phyloP scores from a whole-genome alignment of 305 asterid genomes.

The Euphrasia arctica region DNA sequence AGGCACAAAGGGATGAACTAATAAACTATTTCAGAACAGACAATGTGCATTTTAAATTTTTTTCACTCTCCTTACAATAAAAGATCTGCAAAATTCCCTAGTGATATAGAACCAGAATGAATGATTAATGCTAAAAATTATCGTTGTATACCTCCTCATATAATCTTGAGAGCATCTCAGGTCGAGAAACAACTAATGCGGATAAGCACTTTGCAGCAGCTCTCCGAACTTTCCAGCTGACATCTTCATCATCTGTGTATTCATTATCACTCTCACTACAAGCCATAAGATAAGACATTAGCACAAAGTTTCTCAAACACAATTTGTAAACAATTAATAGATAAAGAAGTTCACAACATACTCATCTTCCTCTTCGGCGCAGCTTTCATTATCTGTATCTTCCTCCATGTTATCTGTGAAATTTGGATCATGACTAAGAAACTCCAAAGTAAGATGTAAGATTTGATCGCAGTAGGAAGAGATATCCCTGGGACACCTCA shows the following conservation, averaged over 20 bases:
- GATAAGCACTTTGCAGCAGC: slow-evolving; percentile 98
- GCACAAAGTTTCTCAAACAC: slow-evolving; percentile 25
- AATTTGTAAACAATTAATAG: slow-evolving; percentile 25
- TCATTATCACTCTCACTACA: slow-evolving; percentile 96
- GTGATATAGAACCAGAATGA: slow-evolving; percentile 3
- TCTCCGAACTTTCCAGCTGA: slow-evolving; percentile 98
- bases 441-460: slow-evolving; percentile 78
- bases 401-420: slow-evolving; percentile 98
- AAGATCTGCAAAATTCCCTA: slow-evolving; percentile 10
- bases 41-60: slow-evolving; percentile 9
- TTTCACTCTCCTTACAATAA: slow-evolving; percentile 1
- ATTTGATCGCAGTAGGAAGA: slow-evolving; percentile 76
- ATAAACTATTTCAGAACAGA: background rate
- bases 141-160: slow-evolving; percentile 69
- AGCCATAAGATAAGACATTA: slow-evolving; percentile 29
- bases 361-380: slow-evolving; percentile 96
- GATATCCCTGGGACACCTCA: slow-evolving; percentile 95
- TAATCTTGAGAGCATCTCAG: slow-evolving; percentile 91
- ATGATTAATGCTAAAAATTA: background rate
- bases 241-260: slow-evolving; percentile 98
- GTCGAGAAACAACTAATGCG: slow-evolving; percentile 90
- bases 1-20: no score
- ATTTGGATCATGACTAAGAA: slow-evolving; percentile 95
- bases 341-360: slow-evolving; percentile 38
- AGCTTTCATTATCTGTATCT: slow-evolving; percentile 82